Percentiles rank a stretch among this genome's conserved stretches.
Evolutionary conservation across 768 basidiomycete species (phyloP).

Genomic region (Lactarius deliciosus): DNA sequence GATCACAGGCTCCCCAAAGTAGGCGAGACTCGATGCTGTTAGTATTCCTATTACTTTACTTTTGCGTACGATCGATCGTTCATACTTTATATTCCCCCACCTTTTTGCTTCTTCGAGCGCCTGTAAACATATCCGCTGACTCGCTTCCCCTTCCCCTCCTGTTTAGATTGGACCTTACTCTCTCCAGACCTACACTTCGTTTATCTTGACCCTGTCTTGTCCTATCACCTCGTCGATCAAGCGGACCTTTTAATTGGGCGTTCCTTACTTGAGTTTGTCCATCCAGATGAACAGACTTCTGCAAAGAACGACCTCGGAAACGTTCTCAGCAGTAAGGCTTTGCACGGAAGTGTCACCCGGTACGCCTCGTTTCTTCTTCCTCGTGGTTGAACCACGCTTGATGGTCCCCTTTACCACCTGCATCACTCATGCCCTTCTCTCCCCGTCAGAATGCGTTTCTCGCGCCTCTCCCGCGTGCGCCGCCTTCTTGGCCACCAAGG

Average conservation of each 20-base stretch:
- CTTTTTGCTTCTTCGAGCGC: constrained; percentile 35
- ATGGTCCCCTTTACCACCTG: constrained; percentile 24
- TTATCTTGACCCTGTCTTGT: constrained; percentile 80
- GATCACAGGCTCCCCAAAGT: constrained; percentile 40
- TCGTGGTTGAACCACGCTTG: constrained; percentile 24
- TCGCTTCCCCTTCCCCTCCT: constrained; percentile 30
- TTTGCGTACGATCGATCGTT: constrained; percentile 37
- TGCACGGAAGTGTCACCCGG: constrained; percentile 86
- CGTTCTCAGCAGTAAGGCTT: constrained; percentile 69
- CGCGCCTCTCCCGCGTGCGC: constrained; percentile 71
- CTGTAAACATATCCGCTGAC: constrained; percentile 29
- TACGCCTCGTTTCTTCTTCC: constrained; percentile 34
- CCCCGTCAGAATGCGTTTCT: constrained; percentile 67
- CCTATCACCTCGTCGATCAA: constrained; percentile 68
- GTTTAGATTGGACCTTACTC: constrained; percentile 77
- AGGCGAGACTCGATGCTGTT: constrained; percentile 77
- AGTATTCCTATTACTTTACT: constrained; percentile 39
- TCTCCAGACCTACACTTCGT: constrained; percentile 75
- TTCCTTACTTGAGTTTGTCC: constrained; percentile 73
- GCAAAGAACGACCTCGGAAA: constrained; percentile 72
- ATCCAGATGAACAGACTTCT: constrained; percentile 78
- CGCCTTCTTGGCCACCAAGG: constrained; percentile 68
- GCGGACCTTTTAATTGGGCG: constrained; percentile 67
- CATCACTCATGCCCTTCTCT: constrained; percentile 25
- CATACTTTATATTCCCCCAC: constrained; percentile 43